Conservation (phyloP, 495 filamentous ascomycete species). For the Penicillium pancosmium region DNA sequence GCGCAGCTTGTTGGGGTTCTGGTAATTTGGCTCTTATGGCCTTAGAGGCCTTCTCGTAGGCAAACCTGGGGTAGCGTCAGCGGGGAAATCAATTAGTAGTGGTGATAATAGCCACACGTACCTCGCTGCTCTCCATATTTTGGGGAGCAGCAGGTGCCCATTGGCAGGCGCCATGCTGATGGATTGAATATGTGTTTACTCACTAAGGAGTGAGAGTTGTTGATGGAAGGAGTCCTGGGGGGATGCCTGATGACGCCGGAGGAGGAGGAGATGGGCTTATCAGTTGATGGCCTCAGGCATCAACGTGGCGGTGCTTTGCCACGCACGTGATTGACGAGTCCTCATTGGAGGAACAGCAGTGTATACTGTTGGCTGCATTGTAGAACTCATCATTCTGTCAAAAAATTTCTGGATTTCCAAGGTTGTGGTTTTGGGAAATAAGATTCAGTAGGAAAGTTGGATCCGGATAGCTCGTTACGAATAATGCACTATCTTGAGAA, state of each 20-base stretch:
- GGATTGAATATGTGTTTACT: constrained; percentile 13
- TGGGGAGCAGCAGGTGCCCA: constrained; percentile 72
- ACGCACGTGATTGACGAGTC: constrained; percentile 28
- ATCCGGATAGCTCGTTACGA: no score
- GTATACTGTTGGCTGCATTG: constrained; percentile 1
- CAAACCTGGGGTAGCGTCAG: constrained; percentile 51
- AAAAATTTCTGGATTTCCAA: neutral
- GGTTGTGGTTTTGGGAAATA: neutral
- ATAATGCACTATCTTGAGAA: no score
- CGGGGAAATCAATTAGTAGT: neutral
- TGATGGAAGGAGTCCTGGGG: constrained; percentile 17
- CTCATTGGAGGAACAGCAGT: neutral
- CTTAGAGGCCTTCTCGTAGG: constrained; percentile 64
- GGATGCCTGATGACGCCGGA: constrained; percentile 40
- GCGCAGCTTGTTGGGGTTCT: constrained; percentile 45
- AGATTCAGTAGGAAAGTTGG: neutral
- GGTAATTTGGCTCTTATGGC: constrained; percentile 64
- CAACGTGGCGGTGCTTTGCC: constrained; percentile 36
- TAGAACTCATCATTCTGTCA: neutral
- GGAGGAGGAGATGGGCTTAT: constrained; percentile 18
- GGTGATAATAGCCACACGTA: constrained; percentile 31
- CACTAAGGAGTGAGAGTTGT: constrained; percentile 26
- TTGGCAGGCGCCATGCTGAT: constrained; percentile 65
- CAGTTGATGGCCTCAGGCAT: constrained; percentile 15
- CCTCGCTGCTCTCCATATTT: constrained; percentile 68